A percentile compares a stretch with the other conserved stretches of the same genome.
Conservation (phyloP, 2,329 filamentous ascomycete genomes). For the Amauroascus verrucosus region DNA sequence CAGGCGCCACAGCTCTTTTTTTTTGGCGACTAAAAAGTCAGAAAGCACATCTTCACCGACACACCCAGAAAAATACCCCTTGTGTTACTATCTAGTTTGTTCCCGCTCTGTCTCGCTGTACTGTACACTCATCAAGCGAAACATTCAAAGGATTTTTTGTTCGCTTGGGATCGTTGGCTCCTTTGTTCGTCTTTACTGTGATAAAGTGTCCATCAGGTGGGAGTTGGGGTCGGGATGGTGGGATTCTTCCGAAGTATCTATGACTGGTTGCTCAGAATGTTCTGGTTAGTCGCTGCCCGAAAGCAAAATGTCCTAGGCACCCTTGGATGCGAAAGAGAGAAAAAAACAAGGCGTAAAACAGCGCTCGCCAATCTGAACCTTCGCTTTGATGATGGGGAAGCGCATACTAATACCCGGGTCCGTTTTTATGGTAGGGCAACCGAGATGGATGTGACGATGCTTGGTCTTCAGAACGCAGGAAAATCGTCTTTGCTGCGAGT, state of each 20-base stretch:
- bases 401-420: not conserved
- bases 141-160: not conserved
- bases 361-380: not conserved
- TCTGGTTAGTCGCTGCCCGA: constrained; percentile 55
- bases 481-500: constrained; percentile 93
- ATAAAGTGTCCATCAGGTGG: not conserved
- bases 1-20: not conserved
- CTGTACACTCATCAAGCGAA: not conserved
- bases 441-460: constrained; percentile 99
- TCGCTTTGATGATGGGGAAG: not conserved
- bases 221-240: constrained; percentile 54
- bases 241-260: constrained; percentile 89
- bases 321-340: not conserved
- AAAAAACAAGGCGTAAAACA: not conserved
- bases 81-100: constrained; percentile 6
- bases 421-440: constrained; percentile 59
- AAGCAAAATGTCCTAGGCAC: not conserved
- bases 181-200: not conserved
- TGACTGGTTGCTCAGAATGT: constrained; percentile 95
- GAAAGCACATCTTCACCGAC: constrained; percentile 4
- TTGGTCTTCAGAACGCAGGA: constrained; percentile 93
- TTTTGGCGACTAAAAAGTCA: not conserved
- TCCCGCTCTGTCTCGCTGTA: constrained; percentile 9
- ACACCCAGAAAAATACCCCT: constrained; percentile 1
- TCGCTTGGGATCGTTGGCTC: not conserved